Conservation (phyloP, 2,329 filamentous ascomycete species). For the Tolypocladium amazonense region DNA sequence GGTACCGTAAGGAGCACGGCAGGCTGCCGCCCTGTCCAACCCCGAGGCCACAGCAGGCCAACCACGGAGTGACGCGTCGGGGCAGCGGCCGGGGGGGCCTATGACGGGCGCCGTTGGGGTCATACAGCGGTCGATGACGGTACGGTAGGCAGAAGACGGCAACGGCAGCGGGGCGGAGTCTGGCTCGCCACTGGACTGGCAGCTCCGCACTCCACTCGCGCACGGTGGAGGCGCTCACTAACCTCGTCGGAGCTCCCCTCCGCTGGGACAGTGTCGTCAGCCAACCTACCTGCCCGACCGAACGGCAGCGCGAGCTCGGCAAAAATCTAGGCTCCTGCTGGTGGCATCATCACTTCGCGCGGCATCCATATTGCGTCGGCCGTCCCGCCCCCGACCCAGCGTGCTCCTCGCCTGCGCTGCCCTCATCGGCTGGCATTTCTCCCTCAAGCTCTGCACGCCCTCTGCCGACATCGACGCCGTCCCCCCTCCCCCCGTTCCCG, state of each 20-base stretch:
- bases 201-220: neutral
- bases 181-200: neutral
- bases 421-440: neutral
- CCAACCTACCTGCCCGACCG: neutral
- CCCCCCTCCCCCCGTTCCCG: neutral
- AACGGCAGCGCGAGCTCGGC: neutral
- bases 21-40: no score
- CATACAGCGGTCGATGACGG: neutral
- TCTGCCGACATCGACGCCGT: neutral
- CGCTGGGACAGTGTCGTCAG: neutral
- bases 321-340: conserved; percentile 4
- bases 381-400: neutral
- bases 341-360: conserved; percentile 2
- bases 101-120: neutral
- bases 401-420: neutral
- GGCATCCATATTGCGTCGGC: neutral
- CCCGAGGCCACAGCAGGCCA: no score
- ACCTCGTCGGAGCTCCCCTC: neutral
- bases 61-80: neutral
- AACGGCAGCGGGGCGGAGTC: neutral
- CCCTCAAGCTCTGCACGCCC: neutral
- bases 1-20: no score
- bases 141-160: neutral
- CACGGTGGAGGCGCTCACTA: neutral
- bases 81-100: neutral